Conservation (phyloP, 73 alveolate species). For the Uronychia setigera region DNA sequence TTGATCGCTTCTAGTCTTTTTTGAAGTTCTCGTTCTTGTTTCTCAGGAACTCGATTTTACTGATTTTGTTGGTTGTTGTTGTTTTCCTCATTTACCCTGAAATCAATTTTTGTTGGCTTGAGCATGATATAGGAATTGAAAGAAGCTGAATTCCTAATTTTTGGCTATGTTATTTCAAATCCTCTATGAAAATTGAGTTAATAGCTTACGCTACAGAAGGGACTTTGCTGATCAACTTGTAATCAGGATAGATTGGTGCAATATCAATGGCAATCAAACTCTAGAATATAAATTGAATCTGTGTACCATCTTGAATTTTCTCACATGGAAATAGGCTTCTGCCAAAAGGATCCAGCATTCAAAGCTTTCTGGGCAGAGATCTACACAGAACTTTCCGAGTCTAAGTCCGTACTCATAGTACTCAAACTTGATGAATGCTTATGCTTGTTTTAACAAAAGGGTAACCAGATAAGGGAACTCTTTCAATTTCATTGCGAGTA, state of each 20-base stretch:
- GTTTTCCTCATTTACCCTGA: constrained; percentile 27
- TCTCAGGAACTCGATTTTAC: constrained; percentile 2
- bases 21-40: constrained; percentile 27
- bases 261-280: constrained; percentile 60
- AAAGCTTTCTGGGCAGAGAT: constrained; percentile 65
- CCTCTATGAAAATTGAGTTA: neutral
- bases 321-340: constrained; percentile 59
- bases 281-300: neutral
- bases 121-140: constrained; percentile 35
- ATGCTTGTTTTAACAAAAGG: constrained; percentile 55
- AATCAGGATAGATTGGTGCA: constrained; percentile 59
- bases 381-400: constrained; percentile 61
- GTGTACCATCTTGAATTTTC: constrained; percentile 47
- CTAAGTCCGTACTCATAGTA: constrained; percentile 61
- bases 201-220: neutral
- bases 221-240: constrained; percentile 18
- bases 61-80: neutral
- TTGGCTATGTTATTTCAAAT: constrained; percentile 32
- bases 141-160: constrained; percentile 23
- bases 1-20: constrained; percentile 23
- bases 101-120: constrained; percentile 43
- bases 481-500: constrained; percentile 50
- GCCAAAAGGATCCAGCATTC: constrained; percentile 72
- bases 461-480: constrained; percentile 68
- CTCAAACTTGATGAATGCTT: constrained; percentile 58